Evolutionary conservation across 148 eudicot species (phyloP), one percentile per base, ranked within the genome.

Genomic region (Arbutus unedo): DNA sequence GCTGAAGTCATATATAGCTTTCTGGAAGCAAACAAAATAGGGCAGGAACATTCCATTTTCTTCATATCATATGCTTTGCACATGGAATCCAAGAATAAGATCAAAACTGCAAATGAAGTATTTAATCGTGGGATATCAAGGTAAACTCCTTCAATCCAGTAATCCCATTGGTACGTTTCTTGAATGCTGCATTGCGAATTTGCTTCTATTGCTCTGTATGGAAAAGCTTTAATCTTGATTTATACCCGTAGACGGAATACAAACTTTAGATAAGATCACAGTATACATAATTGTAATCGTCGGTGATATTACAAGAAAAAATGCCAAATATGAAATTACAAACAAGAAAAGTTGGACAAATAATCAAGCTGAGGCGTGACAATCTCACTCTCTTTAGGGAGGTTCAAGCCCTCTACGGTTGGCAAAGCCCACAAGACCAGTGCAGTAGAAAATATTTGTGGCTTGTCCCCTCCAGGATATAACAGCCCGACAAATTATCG

Each of bases 1-100:
- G 97, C 99, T 64, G 93, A 96, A 91, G 91, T 96, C 48, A 91
- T 96, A 79, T 96, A 87, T 85, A 91, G 78, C 75, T 96, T 96
- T 92, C 82, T 96, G 83, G 98, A 96, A 78, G 91, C 96, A 55
- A 96, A 96, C 87, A 84, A 85, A 77, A 96, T 96, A 74, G 99
- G 99, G 21, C 90, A 87, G 85, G 90, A 91, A 77, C 93, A 96
- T 88, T 90, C 98, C 8, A 79, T 88, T 2, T 94, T 83, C 85
- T 96, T 88, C 85, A 89, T 92, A 83, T 87, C 99, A 74, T 92
- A 94, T 90, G 98, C 94, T 84, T 82, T 88, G 90, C 93, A 90
- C 82, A 81, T 93, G 97, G 99, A 93, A 84, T 74, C 89, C 57
- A 94, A 96, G 85, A 86, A 85, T 83, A 96, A 92, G 88, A 90